Conservation (phyloP, 2,329 filamentous ascomycete species). For the Fusarium duplospermum region DNA sequence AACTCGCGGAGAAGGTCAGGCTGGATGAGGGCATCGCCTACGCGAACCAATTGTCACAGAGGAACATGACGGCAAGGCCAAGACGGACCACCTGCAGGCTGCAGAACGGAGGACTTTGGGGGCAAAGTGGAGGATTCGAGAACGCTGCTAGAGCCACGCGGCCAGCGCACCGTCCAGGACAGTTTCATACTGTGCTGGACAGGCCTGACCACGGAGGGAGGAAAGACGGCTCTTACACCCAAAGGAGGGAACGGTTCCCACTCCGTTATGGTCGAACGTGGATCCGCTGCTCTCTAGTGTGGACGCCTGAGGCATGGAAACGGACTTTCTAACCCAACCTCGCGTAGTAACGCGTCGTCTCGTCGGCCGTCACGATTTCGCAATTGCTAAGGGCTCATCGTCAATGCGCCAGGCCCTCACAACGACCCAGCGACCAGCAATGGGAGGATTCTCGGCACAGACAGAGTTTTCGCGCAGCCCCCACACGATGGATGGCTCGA, state of each 20-base stretch:
- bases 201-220: slow-evolving; percentile 20
- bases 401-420: slow-evolving; percentile 11
- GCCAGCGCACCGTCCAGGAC: slow-evolving; percentile 24
- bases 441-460: slow-evolving; percentile 5
- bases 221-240: slow-evolving; percentile 31
- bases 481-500: slow-evolving; percentile 2
- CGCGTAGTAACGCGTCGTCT: slow-evolving; percentile 2
- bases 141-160: slow-evolving; percentile 25
- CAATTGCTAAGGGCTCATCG: slow-evolving; percentile 5
- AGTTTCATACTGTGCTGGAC: slow-evolving; percentile 37
- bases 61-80: not conserved
- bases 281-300: slow-evolving; percentile 25
- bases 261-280: slow-evolving; percentile 20
- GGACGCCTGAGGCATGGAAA: slow-evolving; percentile 27
- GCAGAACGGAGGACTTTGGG: slow-evolving; percentile 28
- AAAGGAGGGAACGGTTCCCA: slow-evolving; percentile 29
- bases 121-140: slow-evolving; percentile 21
- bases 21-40: slow-evolving; percentile 1
- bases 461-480: slow-evolving; percentile 15
- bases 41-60: slow-evolving; percentile 11
- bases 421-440: not conserved
- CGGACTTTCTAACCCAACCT: not conserved
- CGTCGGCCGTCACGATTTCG: slow-evolving; percentile 8
- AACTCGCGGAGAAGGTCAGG: slow-evolving; percentile 9
- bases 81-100: slow-evolving; percentile 15